Evolutionary conservation across 768 basidiomycete species (phyloP), one percentile per base, ranked within the genome.

Genomic region (Lentinula sp.): DNA sequence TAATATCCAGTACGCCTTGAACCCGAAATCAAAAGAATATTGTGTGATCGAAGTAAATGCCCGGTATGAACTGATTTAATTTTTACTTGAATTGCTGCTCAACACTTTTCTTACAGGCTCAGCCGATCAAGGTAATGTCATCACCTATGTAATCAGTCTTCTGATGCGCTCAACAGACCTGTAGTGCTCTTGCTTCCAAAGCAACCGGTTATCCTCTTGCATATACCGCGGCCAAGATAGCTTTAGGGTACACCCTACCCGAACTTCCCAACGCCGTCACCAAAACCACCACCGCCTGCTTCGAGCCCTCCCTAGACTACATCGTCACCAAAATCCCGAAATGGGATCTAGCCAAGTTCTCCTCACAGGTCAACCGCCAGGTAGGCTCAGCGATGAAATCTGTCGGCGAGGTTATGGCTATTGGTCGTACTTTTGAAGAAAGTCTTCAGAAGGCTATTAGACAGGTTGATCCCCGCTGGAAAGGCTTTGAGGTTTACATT

Each of bases 311-410:
- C 7, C 81, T 99, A 48, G 97, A 99, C 74, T 99, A 99, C 75
- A 97, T 99, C 69, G 97, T 99, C 62, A 97, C 95, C 53, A 99
- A 99, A 77, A 98, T 99, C 65, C 97, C 97, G 63, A 98, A 98
- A 73, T 98, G 97, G 96, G 97, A 99, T 76, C 79, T 99, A 60
- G 95, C 95, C 65, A 99, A 99, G 75, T 98, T 99, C 80, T 90
- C 89, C 21, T 77, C 87, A 43, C 92, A 96, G 69, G 97, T 98
- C 61, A 87, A 96, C 70, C 88, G 96, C 64, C 87, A 93, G 70
- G 87, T 98, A 57, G 97, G 96, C 28, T 98, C 95, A 2, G 86
- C 96, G 16, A 98, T 99, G 97, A 99, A 99, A 76, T 95, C 93
- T 15, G 97, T 99, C 59, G 97, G 97, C 59, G 97, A 99, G 74